phyloP scores from a whole-genome alignment of 306 rosid genomes.

The Lotus japonicus region DNA sequence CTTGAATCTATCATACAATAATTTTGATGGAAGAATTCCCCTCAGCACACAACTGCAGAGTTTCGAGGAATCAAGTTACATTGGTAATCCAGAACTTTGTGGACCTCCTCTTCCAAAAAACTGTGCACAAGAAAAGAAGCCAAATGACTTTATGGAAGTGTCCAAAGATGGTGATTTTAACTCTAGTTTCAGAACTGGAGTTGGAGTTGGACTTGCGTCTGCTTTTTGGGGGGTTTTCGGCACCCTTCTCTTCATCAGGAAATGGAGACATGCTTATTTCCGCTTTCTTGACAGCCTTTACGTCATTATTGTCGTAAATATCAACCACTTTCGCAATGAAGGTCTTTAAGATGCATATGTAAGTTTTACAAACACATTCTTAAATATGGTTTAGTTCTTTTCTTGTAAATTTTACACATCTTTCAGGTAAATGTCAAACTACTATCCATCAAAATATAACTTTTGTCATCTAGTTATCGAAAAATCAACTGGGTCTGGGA shows the following conservation, averaged over 20 bases:
- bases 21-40: background rate
- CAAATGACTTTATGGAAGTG: background rate
- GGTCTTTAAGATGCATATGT: too few species aligned
- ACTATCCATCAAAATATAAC: too few species aligned
- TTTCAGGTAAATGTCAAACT: too few species aligned
- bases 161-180: background rate
- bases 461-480: too few species aligned
- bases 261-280: background rate
- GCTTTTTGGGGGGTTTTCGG: background rate
- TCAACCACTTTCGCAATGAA: background rate
- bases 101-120: background rate
- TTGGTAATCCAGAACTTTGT: background rate
- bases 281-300: background rate
- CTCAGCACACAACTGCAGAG: background rate
- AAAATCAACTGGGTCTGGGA: too few species aligned
- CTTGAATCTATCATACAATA: background rate
- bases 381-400: too few species aligned
- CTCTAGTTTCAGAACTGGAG: too few species aligned
- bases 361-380: too few species aligned
- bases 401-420: too few species aligned
- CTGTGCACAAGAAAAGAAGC: background rate
- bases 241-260: background rate
- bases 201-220: too few species aligned
- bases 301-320: background rate
- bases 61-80: background rate